These are phyloP conservation scores for Penicillium flavigenum DNA, from an alignment of 495 filamentous ascomycete species.

Conservation along the genomic window DNA sequence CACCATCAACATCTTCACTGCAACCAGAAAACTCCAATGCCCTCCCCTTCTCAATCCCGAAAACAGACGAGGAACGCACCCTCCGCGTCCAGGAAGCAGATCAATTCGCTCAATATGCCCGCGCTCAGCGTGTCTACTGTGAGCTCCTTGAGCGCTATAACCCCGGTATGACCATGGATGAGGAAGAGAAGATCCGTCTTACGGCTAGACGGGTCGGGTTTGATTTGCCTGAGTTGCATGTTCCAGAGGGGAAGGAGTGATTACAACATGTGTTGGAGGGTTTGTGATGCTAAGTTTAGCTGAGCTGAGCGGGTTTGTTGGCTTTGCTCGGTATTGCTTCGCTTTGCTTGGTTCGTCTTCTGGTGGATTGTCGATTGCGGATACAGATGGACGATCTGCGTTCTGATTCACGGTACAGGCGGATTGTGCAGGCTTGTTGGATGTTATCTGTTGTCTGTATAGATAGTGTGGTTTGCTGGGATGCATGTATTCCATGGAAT, in stretches of 20 bases:
- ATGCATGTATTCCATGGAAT: conserved; percentile 8
- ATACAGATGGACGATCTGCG: neutral
- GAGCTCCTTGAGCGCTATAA: conserved; percentile 88
- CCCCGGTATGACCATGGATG: conserved; percentile 77
- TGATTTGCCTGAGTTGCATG: conserved; percentile 62
- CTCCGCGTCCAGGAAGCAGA: conserved; percentile 58
- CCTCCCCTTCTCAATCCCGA: conserved; percentile 18
- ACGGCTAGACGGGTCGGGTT: conserved; percentile 86
- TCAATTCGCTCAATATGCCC: conserved; percentile 75
- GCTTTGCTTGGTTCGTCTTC: neutral
- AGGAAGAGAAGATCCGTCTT: conserved; percentile 80
- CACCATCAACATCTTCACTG: conserved; percentile 18
- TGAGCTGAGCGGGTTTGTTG: too few relatives aligned
- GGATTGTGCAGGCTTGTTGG: neutral
- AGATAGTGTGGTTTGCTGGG: neutral
- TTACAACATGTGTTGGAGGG: neutral
- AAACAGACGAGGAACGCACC: conserved; percentile 15
- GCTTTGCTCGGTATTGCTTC: neutral
- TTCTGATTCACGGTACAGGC: neutral
- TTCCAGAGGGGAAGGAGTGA: conserved; percentile 24
- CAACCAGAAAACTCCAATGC: neutral
- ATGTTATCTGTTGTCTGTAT: neutral
- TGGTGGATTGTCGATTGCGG: neutral
- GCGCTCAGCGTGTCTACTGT: conserved; percentile 78
- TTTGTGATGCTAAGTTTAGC: neutral